phyloP scores from a whole-genome alignment of 768 basidiomycete genomes.

The Neoboletus subvelutipes region DNA sequence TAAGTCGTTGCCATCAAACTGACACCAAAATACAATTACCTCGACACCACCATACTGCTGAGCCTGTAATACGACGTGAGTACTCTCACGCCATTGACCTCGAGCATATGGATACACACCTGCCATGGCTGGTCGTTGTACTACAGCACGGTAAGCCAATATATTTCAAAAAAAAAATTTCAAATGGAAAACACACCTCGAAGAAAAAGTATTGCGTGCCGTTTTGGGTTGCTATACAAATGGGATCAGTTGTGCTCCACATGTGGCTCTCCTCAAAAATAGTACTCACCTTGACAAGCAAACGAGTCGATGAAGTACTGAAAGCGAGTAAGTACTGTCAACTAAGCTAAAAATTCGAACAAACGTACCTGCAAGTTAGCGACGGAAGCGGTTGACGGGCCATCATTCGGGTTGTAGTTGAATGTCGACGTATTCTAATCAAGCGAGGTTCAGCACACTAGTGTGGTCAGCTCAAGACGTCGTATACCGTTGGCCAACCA shows the following conservation, averaged over 20 bases:
- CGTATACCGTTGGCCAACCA: constrained; percentile 73
- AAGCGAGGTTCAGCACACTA: not conserved
- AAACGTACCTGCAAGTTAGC: constrained; percentile 54
- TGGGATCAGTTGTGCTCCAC: constrained; percentile 6
- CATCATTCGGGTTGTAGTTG: constrained; percentile 58
- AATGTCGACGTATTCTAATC: constrained; percentile 56
- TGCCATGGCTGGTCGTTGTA: constrained; percentile 85
- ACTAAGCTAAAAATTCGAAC: not conserved
- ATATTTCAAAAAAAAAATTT: constrained; percentile 4
- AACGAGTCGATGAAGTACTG: constrained; percentile 84
- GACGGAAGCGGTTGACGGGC: constrained; percentile 61
- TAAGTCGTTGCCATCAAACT: constrained; percentile 9
- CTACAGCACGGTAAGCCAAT: constrained; percentile 31
- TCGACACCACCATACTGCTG: constrained; percentile 78
- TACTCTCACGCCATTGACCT: not conserved
- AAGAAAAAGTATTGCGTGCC: constrained; percentile 88
- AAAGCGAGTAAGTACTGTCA: constrained; percentile 7
- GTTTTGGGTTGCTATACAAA: constrained; percentile 63
- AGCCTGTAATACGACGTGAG: constrained; percentile 39
- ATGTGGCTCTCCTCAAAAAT: not conserved
- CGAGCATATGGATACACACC: constrained; percentile 35
- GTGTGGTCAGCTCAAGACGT: not conserved
- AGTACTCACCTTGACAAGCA: constrained; percentile 53
- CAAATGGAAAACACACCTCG: constrained; percentile 45
- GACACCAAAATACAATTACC: constrained; percentile 24